Conservation (phyloP, 495 filamentous ascomycete genomes). For the Tuber umbilicatum region DNA sequence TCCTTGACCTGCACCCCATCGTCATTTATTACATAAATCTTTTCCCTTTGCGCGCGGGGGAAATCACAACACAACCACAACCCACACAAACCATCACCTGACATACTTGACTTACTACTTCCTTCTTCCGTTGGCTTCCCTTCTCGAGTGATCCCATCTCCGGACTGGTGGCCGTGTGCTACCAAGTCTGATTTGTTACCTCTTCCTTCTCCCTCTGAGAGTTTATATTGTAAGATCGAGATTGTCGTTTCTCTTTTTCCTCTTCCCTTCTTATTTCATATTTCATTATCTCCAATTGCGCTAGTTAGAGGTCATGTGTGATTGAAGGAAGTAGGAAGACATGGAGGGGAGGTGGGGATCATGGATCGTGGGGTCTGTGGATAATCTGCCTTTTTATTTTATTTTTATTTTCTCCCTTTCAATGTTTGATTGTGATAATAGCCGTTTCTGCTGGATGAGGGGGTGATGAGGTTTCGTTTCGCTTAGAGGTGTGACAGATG, state of each 20-base stretch:
- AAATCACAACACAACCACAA: not conserved
- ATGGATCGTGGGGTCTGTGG: not conserved
- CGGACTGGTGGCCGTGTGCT: not conserved
- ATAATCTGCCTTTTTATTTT: not conserved
- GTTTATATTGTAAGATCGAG: not conserved
- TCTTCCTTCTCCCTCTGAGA: not conserved
- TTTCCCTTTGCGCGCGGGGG: not conserved
- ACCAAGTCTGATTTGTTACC: not conserved
- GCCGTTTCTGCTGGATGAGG: not conserved
- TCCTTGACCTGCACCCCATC: not conserved
- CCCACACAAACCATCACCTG: not conserved
- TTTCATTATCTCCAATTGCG: not conserved
- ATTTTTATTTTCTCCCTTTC: not conserved
- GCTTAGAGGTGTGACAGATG: not conserved
- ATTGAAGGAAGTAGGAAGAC: not conserved
- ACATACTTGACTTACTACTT: not conserved
- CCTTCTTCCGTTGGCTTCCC: not conserved
- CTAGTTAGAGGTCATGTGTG: not conserved
- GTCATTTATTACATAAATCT: not conserved
- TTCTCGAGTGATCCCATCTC: not conserved
- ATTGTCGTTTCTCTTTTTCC: not conserved
- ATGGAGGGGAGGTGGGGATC: not conserved
- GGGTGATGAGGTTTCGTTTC: not conserved
- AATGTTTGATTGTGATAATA: not conserved
- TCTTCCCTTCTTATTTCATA: not conserved